Evolutionary conservation across 805 yeast genomes (phyloP), one percentile per base, ranked within the genome.

Genomic region (Wickerhamiella azyma): DNA sequence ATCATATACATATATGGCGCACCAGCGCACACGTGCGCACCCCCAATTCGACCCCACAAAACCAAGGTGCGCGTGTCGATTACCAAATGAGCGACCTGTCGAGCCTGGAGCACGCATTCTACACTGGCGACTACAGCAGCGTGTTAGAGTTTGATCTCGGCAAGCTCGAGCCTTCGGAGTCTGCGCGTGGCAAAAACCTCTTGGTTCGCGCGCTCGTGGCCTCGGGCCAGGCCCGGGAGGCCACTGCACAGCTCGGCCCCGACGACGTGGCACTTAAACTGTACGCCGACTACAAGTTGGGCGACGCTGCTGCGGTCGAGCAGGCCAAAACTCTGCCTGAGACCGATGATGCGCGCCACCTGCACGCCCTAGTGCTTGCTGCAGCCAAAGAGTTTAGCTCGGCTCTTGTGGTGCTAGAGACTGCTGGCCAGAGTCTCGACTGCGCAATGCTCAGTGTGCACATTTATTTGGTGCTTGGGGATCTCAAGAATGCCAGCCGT

Each of bases 401-500:
- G 41, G 76, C 76, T 8, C 61, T 72, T 47, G 54, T 57, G 26
- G 49, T 68, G 14, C 55, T 65, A 18, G 63, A 65, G 26, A 58
- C 59, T 13, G 63, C 66, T 28, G 72, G 73, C 55, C 59, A 66
- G 35, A 54, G 55, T 32, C 57, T 66, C 24, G 70, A 62, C 46
- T 61, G 66, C 19, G 59, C 62, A 13, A 55, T 67, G 26, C 52
- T 67, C 43, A 51, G 54, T 19, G 63, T 62, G 5, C 67, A 68
- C 48, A 55, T 67, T 40, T 52, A 61, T 35, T 53, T 76, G 43
- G 58, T 65, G 17, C 67, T 68, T 41, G 63, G 68, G 46, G 66
- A 69, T 46, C 51, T 67, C 2, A 71, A 68, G 5, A 60, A 64
- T n/a, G 79, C 79, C 2, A 59, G 64, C 48, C 63, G 66, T 48